Percentiles rank a stretch among this genome's conserved stretches.
phyloP scores from a whole-genome alignment of 306 rosid genomes.

The Rubus idaeus region DNA sequence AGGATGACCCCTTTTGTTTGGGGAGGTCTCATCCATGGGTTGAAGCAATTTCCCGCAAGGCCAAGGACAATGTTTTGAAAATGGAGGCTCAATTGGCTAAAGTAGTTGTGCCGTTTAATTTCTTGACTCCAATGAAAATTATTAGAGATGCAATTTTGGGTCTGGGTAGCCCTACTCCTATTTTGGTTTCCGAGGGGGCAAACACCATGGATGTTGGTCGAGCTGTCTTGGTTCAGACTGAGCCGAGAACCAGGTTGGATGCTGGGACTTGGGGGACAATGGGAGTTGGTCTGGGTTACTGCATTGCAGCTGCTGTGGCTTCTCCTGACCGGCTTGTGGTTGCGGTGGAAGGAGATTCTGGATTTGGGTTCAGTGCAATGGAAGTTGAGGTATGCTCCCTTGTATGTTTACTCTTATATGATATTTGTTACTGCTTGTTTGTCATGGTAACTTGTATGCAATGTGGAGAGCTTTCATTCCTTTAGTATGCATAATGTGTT shows the following conservation, averaged over 20 bases:
- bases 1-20: conserved; percentile 91
- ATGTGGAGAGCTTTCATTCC: background rate
- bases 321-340: conserved; percentile 79
- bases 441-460: background rate
- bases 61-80: conserved; percentile 62
- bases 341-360: conserved; percentile 95
- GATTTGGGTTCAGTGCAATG: conserved; percentile 89
- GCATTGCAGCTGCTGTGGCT: conserved; percentile 95
- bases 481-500: background rate
- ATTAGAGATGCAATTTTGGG: conserved; percentile 49
- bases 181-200: conserved; percentile 65
- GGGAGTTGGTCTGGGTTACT: conserved; percentile 89
- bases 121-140: conserved; percentile 62
- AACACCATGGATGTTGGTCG: conserved; percentile 68
- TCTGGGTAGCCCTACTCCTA: conserved; percentile 54
- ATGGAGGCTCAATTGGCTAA: conserved; percentile 78
- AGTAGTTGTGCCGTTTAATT: conserved; percentile 80
- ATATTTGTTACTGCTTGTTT: background rate
- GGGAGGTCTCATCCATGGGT: conserved; percentile 81
- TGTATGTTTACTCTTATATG: background rate
- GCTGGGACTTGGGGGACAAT: conserved; percentile 72
- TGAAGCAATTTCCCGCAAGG: conserved; percentile 57
- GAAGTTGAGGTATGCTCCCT: conserved; percentile 90
- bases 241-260: conserved; percentile 68
- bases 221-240: conserved; percentile 56